Evolutionary conservation across 139 green algal species (phyloP).

Genomic region (Auxenochlorella protothecoides): DNA sequence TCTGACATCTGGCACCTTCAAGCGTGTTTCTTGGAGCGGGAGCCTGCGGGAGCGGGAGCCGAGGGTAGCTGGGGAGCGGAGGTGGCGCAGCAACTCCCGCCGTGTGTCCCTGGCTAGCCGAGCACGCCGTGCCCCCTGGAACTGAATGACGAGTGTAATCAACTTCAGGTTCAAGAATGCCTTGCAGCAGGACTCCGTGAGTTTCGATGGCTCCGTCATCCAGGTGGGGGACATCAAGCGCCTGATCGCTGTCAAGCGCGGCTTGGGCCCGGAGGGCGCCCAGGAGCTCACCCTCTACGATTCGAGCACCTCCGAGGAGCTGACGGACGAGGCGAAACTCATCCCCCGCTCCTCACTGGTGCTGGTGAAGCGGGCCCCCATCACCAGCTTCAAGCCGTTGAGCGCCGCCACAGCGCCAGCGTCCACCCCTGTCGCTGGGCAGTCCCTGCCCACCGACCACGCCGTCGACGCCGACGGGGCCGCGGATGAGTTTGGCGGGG

Average conservation of each 20-base stretch:
- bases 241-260: constrained; percentile 64
- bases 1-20: no score
- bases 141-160: constrained; percentile 8
- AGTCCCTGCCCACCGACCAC: no score
- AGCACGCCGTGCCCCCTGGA: no score
- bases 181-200: constrained; percentile 37
- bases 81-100: no score
- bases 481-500: constrained; percentile 24
- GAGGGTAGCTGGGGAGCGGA: no score
- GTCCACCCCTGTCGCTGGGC: background rate
- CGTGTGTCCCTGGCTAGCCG: no score
- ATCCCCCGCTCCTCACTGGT: constrained; percentile 53
- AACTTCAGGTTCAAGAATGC: constrained; percentile 17
- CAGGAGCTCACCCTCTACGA: constrained; percentile 57
- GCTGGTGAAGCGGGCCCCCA: constrained; percentile 50
- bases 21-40: no score
- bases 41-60: no score
- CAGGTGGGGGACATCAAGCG: constrained; percentile 65
- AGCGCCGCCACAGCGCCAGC: background rate
- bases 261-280: constrained; percentile 43
- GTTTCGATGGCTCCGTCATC: constrained; percentile 66
- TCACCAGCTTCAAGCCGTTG: constrained; percentile 19
- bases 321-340: constrained; percentile 45
- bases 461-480: background rate
- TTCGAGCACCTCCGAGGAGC: constrained; percentile 37